Conservation (phyloP, 352 stramenopile genomes). For the Achlya hypogyna region DNA sequence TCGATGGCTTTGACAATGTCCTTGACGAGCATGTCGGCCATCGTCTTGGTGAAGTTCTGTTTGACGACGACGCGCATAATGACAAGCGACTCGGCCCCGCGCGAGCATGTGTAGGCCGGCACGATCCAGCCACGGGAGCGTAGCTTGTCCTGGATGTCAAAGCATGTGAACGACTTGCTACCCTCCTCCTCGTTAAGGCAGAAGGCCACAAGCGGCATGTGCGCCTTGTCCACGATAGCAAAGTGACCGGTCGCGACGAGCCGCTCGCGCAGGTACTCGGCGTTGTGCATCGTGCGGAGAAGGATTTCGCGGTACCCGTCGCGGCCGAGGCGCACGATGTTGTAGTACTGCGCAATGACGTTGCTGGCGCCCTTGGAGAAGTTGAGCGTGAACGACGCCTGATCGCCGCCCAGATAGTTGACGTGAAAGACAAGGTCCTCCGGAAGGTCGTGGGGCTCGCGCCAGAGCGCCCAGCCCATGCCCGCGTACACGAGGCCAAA, state of each 20-base stretch:
- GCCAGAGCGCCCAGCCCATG: constrained; percentile 89
- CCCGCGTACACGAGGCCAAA: constrained; percentile 90
- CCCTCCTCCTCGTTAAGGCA: constrained; percentile 46
- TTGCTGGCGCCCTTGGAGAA: constrained; percentile 88
- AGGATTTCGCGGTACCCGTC: constrained; percentile 85
- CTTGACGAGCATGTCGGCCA: constrained; percentile 81
- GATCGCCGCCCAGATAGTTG: constrained; percentile 87
- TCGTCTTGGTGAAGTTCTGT: constrained; percentile 84
- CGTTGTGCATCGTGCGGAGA: constrained; percentile 84
- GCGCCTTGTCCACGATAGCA: constrained; percentile 81
- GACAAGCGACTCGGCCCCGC: constrained; percentile 64
- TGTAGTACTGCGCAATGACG: constrained; percentile 89
- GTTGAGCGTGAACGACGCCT: constrained; percentile 90
- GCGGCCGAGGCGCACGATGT: constrained; percentile 87
- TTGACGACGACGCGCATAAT: constrained; percentile 89
- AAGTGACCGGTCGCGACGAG: constrained; percentile 79
- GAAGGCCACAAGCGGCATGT: constrained; percentile 88
- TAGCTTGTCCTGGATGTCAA: constrained; percentile 87
- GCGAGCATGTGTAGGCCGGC: constrained; percentile 82
- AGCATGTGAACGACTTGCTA: constrained; percentile 72
- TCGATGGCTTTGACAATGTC: constrained; percentile 83
- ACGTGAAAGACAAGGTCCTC: constrained; percentile 87
- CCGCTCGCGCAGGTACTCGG: constrained; percentile 58
- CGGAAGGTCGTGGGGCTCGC: constrained; percentile 66
- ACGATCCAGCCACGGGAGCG: constrained; percentile 83